Evolutionary conservation across 2,329 filamentous ascomycete species (phyloP), one percentile per base, ranked within the genome.

Genomic region (Alternaria triticina): DNA sequence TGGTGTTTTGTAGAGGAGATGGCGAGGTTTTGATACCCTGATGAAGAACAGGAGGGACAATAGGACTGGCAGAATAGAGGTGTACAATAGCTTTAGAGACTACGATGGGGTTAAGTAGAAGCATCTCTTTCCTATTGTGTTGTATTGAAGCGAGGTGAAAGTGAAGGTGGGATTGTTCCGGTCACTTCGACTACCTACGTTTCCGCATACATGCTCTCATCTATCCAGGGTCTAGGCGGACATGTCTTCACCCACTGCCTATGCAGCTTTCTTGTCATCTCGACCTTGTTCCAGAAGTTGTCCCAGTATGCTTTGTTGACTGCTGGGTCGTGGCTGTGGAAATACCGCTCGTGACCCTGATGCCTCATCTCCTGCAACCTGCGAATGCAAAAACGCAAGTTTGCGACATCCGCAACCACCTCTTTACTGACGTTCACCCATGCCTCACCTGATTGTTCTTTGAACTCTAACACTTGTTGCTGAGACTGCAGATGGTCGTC

Each of bases 231-330:
- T 5, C 52, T 20, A 25, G 52, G 36, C n/a, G 52, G 36, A 54
- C 52, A 54, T 6, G 20, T 25, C 33, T 30, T 20, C 10, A 43
- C 30, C 45, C 45, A 58, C 23, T 43, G 22, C 7, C 17, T 46
- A 20, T 58, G 56, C 5, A 17, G 13, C 15, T 9, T 28, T 23
- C 45, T 17, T 13, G 46, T 57, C 7, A 7, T 5, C 6, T 44
- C 13, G 3, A 36, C 22, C 15, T 43, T 44, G 9, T 22, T 11
- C 47, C 57, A 44, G 10, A 30, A 88, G 80, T 81, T 8, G 70
- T 89, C 68, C 47, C 47, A 51, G 27, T 51, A 51, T 6, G 30
- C 47, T 5, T 25, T 17, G 23, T 49, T 30, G n/a, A 17, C 47
- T 15, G 47, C 28, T 3, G 10, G 12, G 5, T 51, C 10, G 8